Evolutionary conservation across 2,329 filamentous ascomycete genomes (phyloP), one percentile per base, ranked within the genome.

Genomic region (Ophiostoma sp.): DNA sequence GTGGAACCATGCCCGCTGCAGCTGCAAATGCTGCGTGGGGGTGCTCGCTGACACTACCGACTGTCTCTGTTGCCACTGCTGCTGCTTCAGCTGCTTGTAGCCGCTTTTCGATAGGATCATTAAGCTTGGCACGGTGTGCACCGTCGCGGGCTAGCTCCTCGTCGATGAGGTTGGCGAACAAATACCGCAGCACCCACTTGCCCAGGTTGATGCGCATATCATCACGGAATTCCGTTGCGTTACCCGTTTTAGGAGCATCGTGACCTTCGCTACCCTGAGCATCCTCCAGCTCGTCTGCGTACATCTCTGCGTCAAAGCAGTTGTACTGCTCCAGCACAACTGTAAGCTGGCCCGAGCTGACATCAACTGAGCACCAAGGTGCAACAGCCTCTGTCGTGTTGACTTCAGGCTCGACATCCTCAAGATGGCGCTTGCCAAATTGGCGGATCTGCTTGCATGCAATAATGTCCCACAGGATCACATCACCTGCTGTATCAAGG

Each of bases 171-270:
- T 90, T 90, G 9, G 89, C 88, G 79, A 99, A 99, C 0, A 99
- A 83, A 77, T 97, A 96, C 45, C 95, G 87, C 70, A 99, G 80
- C 63, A 98, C 87, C 95, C 95, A 99, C 81, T 96, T 97, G 8
- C 95, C 95, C 63, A 98, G 87, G 75, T 97, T 98, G 77, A 98
- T 96, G 80, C 95, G 87, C 79, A 98, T 94, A 74, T 99, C 95
- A 74, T 98, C 94, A 69, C 90, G 84, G 75, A 97, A 97, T 12
- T 93, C 89, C 27, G 27, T 27, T 18, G 90, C 82, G n/a, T 92
- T 89, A 11, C 90, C 45, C 16, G n/a, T 8, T 1, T 52, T 44
- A 2, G 42, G 14, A 2, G 4, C 38, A 9, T 3, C 40, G 40
- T 5, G 14, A 36, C 49, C 65, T 2, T 16, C 16, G 27, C 9